Percentiles rank a stretch among this genome's conserved stretches.
These are phyloP conservation scores for Solanum tarijense DNA, from an alignment of 257 asterid species.

Conservation along the genomic window DNA sequence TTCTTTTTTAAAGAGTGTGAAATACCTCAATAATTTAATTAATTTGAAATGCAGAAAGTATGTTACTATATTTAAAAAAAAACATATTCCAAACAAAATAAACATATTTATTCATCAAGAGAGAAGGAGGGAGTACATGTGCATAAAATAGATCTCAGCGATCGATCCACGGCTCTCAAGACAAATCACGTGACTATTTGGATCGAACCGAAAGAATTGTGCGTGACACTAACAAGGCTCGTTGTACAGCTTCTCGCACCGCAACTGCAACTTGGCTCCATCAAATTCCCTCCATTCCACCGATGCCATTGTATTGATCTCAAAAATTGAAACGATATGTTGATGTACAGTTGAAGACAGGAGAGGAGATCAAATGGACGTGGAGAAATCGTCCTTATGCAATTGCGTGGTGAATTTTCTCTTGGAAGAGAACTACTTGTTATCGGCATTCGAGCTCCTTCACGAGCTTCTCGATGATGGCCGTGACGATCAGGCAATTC, in stretches of 20 bases:
- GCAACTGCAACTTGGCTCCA: background rate
- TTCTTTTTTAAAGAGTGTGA: too few relatives aligned
- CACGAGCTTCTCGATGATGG: constrained; percentile 95
- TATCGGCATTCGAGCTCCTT: constrained; percentile 94
- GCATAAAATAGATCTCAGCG: background rate
- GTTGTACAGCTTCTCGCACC: background rate
- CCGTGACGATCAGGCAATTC: constrained; percentile 84
- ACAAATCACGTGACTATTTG: background rate
- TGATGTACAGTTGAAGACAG: background rate
- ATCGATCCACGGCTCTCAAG: background rate
- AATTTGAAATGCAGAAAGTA: too few relatives aligned
- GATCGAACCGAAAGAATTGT: background rate
- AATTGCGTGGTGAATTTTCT: constrained; percentile 89
- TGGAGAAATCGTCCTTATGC: constrained; percentile 93
- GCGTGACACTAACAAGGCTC: background rate
- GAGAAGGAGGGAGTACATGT: background rate
- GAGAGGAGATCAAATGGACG: constrained; percentile 53
- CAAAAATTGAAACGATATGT: background rate
- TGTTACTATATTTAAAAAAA: too few relatives aligned
- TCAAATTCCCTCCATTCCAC: background rate
- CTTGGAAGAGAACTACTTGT: constrained; percentile 78
- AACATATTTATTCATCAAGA: too few relatives aligned
- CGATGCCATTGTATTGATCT: background rate
- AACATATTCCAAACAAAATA: too few relatives aligned
- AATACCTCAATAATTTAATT: too few relatives aligned